Evolutionary conservation across 805 yeast species (phyloP), one percentile per base, ranked within the genome.

Genomic region (Candida arabinofermentans): DNA sequence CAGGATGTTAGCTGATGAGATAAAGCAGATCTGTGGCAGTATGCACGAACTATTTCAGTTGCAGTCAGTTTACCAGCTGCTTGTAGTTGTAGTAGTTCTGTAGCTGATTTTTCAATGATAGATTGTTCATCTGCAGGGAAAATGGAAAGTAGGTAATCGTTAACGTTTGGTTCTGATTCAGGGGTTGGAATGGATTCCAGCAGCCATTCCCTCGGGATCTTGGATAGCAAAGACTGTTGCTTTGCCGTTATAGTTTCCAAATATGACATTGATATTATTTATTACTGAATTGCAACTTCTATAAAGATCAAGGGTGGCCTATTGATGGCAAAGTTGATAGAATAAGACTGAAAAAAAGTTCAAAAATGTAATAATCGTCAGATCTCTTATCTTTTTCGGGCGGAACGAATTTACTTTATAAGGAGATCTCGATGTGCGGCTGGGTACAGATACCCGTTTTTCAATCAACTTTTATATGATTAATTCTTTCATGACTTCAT

Each of bases 1-100:
- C 72, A 69, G 36, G 66, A 64, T 27, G 72, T 65, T 43, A 71
- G 48, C 45, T 71, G 75, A 42, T 71, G 74, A 13, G 65, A 64
- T 36, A 71, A 37, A 4, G 69, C 65, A 6, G 72, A 67, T 41
- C 75, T 60, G 37, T 67, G 71, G 34, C 72, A 69, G 42, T 60
- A 70, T 0, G 74, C 74, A 38, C 53, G 50, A 44, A 62, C 55
- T 31, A 69, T 69, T 27, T 65, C 63, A 8, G 58, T 58, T 2
- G 72, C 53, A 1, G 67, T 49, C 31, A 66, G 47, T 33, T 58
- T 45, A 1, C 70, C 70, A 2, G 36, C 23, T 8, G 60, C 56
- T 34, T 66, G 59, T 18, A 54, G 43, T 8, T 44, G 43, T 5
- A 53, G 42, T 24, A 70, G 51, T 30, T 54, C 52, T 3, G 32